Evolutionary conservation across 495 filamentous ascomycete species (phyloP).

Genomic region (Oidiodendron maius): DNA sequence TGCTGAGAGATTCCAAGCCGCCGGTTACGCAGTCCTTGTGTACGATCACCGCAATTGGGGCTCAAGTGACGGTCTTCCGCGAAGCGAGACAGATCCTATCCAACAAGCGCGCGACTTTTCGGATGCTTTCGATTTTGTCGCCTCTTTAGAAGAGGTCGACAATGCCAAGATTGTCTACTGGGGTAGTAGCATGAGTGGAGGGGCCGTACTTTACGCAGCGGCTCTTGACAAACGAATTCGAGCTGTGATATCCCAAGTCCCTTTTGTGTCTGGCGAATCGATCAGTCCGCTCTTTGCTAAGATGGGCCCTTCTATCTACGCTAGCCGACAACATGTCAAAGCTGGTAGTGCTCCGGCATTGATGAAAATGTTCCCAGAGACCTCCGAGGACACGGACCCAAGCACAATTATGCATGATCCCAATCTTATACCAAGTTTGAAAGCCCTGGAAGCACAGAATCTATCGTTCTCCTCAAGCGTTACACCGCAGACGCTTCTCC

Average conservation of each 20-base stretch:
- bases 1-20: constrained; percentile 25
- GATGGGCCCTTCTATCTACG: background rate
- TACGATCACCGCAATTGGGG: constrained; percentile 33
- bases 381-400: background rate
- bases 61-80: constrained; percentile 27
- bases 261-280: constrained; percentile 17
- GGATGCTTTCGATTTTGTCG: constrained; percentile 27
- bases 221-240: constrained; percentile 29
- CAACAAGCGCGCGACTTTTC: constrained; percentile 23
- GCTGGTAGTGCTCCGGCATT: background rate
- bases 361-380: background rate
- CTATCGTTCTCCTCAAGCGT: background rate
- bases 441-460: background rate
- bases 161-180: constrained; percentile 23
- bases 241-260: constrained; percentile 24
- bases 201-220: constrained; percentile 22
- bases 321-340: background rate
- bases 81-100: constrained; percentile 26
- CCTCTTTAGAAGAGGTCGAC: constrained; percentile 21
- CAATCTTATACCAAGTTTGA: background rate
- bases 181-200: constrained; percentile 28
- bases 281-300: background rate
- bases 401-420: background rate
- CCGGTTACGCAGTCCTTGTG: constrained; percentile 21
- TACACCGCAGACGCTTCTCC: background rate